Percentiles rank a stretch among this genome's conserved stretches.
Evolutionary conservation across 768 basidiomycete species (phyloP).

Genomic region (Phylloporus scabripes): DNA sequence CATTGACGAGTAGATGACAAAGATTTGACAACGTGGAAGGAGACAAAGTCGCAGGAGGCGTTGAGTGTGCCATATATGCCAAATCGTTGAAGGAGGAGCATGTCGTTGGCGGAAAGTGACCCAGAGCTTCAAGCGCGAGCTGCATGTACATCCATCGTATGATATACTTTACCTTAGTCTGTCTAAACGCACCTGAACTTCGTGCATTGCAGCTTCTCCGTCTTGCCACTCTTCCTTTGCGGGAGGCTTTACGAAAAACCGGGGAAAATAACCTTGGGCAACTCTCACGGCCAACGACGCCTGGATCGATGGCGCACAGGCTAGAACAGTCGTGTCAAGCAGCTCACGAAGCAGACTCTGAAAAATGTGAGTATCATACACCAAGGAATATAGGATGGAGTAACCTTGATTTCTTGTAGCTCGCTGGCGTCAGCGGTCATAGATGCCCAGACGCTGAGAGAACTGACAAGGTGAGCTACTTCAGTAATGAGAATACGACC

Average conservation of each 20-base stretch:
- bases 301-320: constrained; percentile 36
- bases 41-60: constrained; percentile 13
- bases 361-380: not conserved
- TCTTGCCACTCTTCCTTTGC: constrained; percentile 34
- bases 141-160: constrained; percentile 6
- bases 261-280: constrained; percentile 43
- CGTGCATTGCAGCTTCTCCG: constrained; percentile 34
- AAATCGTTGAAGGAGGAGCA: constrained; percentile 26
- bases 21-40: constrained; percentile 22
- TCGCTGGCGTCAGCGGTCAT: not conserved
- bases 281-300: constrained; percentile 42
- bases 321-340: constrained; percentile 34
- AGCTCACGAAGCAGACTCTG: constrained; percentile 29
- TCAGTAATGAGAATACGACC: constrained; percentile 20
- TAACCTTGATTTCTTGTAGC: constrained; percentile 19
- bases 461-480: constrained; percentile 13
- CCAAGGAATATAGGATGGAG: not conserved
- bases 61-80: constrained; percentile 22
- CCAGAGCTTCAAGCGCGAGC: constrained; percentile 34
- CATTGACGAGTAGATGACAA: constrained; percentile 41
- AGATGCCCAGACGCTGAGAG: constrained; percentile 15
- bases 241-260: constrained; percentile 34
- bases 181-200: constrained; percentile 36
- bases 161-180: not conserved
- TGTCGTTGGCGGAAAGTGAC: constrained; percentile 1